Evolutionary conservation across 352 stramenopile species (phyloP).

Genomic region (Phytophthora cryptogea): DNA sequence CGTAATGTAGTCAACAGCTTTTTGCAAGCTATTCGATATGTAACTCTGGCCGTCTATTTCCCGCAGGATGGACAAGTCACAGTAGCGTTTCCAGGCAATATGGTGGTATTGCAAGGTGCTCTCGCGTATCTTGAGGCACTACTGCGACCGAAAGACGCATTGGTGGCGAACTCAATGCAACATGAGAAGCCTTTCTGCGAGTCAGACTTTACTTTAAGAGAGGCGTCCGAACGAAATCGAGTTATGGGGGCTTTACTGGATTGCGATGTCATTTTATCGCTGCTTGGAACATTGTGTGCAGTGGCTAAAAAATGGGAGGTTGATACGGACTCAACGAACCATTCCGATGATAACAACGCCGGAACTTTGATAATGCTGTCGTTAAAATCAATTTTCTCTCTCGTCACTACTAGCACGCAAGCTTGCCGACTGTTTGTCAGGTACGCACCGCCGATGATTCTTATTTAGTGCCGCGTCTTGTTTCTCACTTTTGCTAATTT

Average conservation of each 20-base stretch:
- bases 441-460: slow-evolving; percentile 4
- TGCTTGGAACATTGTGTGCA: slow-evolving; percentile 47
- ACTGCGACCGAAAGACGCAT: slow-evolving; percentile 14
- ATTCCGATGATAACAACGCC: background rate
- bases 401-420: slow-evolving; percentile 14
- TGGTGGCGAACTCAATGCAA: background rate
- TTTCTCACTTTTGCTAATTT: slow-evolving; percentile 2
- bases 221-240: slow-evolving; percentile 26
- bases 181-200: background rate
- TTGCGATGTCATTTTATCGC: slow-evolving; percentile 45
- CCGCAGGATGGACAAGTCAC: slow-evolving; percentile 28
- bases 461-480: background rate
- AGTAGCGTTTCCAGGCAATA: slow-evolving; percentile 30
- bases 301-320: slow-evolving; percentile 24
- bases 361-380: slow-evolving; percentile 12
- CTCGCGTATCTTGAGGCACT: slow-evolving; percentile 36
- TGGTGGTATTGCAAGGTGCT: slow-evolving; percentile 29
- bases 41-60: slow-evolving; percentile 47
- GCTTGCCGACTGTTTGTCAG: slow-evolving; percentile 23
- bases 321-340: background rate
- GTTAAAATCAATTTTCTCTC: slow-evolving; percentile 25
- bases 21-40: slow-evolving; percentile 56
- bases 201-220: background rate
- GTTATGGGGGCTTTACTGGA: slow-evolving; percentile 44
- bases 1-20: slow-evolving; percentile 59